Evolutionary conservation across 2,329 filamentous ascomycete genomes (phyloP).

Genomic region (Lomentospora prolificans): DNA sequence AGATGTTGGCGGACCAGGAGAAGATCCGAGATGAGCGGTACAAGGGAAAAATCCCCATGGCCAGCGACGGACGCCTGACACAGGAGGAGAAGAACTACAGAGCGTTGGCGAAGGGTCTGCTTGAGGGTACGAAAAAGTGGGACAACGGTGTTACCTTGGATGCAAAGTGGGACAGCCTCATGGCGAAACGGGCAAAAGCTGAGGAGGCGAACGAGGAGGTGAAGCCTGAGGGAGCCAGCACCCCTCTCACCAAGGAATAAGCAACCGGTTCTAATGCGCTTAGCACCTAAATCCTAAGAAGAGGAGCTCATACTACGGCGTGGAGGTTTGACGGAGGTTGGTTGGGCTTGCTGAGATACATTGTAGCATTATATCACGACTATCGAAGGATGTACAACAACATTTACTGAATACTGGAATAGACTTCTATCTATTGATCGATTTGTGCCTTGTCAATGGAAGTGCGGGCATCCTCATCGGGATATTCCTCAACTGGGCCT

Average conservation of each 20-base stretch:
- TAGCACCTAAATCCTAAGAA: no score
- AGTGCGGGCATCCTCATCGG: no score
- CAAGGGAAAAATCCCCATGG: constrained; percentile 21
- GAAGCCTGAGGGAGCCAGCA: constrained; percentile 12
- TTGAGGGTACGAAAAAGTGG: constrained; percentile 55
- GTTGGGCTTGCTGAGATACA: not conserved
- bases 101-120: constrained; percentile 49
- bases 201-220: constrained; percentile 13
- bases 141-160: constrained; percentile 35
- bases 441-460: constrained; percentile 5
- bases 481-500: not conserved
- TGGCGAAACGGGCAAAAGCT: constrained; percentile 16
- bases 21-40: constrained; percentile 16
- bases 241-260: not conserved
- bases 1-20: constrained; percentile 29
- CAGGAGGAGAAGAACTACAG: constrained; percentile 28
- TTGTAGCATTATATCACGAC: constrained; percentile 15
- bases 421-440: constrained; percentile 12
- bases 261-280: not conserved
- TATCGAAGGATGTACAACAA: constrained; percentile 20
- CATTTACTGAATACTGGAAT: constrained; percentile 19
- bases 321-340: not conserved
- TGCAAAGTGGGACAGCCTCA: constrained; percentile 30
- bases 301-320: no score
- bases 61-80: constrained; percentile 30